Evolutionary conservation across 2,329 filamentous ascomycete genomes (phyloP), one percentile per base, ranked within the genome.

Genomic region (Colletotrichum godetiae): DNA sequence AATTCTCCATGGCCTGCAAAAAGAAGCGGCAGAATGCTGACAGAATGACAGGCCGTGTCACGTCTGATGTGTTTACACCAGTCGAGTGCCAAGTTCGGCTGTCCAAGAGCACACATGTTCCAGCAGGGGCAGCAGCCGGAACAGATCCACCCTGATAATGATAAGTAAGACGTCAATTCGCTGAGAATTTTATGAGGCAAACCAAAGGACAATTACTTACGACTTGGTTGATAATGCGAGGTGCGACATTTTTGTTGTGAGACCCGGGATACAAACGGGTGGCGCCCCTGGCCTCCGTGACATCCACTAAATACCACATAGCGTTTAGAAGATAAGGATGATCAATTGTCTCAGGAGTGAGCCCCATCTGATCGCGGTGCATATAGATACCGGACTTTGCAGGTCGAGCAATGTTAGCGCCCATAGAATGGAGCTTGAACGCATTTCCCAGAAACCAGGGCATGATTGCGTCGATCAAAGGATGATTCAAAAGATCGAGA

Each of bases 11-110:
- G 19, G 33, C 29, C 42, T 63, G 60, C n/a, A 63, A 29, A 12
- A 46, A 63, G 42, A 63, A 63, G n/a, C 60, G 37, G 13, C 60
- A 63, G 11, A 37, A 63, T 24, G 60, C 42, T 42, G 49, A 63
- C 37, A 42, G 15, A 12, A 66, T 66, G 33, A 66, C 13, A 31
- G 63, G 63, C 27, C 63, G 63, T 31, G 63, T 37, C 31, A 22
- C 29, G 12, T 29, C 22, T 2, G 64, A 46, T 27, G 22, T 67
- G 35, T 67, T 67, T 15, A 67, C 35, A 46, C 64, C 64, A n/a
- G 64, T 67, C n/a, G 55, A 67, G 64, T 67, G 64, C 64, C 64
- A 67, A 19, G 64, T 67, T 15, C 64, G 33, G 33, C 64, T 67
- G 27, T 67, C 64, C 19, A 67, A 37, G 2, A 67, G 55, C 5